These are phyloP conservation scores for Collybia sordida DNA, from an alignment of 768 basidiomycete genomes.

Conservation along the genomic window DNA sequence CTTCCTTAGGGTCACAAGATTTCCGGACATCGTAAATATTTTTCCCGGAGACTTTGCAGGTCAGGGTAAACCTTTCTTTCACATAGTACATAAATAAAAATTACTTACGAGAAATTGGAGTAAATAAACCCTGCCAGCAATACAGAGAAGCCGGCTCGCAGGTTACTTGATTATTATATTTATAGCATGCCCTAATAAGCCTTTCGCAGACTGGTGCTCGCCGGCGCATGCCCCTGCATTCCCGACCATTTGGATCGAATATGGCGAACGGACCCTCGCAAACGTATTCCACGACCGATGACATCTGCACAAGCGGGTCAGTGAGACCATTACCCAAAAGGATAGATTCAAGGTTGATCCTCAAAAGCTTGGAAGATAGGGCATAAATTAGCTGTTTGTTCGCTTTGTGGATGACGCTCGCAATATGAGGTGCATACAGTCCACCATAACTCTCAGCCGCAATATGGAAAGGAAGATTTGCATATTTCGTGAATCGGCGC, in stretches of 20 bases:
- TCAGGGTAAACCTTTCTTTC: conserved; percentile 1
- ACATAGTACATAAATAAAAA: not conserved
- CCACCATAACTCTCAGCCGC: conserved; percentile 82
- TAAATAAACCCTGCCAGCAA: conserved; percentile 74
- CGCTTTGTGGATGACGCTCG: conserved; percentile 74
- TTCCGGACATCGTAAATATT: conserved; percentile 90
- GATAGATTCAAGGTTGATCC: conserved; percentile 80
- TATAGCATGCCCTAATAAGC: conserved; percentile 71
- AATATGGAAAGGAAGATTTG: conserved; percentile 69
- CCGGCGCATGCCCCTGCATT: conserved; percentile 59
- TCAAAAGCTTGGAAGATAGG: conserved; percentile 47
- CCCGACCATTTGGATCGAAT: conserved; percentile 65
- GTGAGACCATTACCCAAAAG: conserved; percentile 89
- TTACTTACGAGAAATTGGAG: conserved; percentile 65
- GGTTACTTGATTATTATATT: conserved; percentile 52
- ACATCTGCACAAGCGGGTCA: conserved; percentile 81
- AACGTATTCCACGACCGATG: conserved; percentile 75
- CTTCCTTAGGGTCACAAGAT: conserved; percentile 67
- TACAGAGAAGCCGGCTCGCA: conserved; percentile 77
- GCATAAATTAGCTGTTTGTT: conserved; percentile 58
- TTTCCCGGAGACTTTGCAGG: conserved; percentile 52
- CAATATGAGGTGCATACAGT: conserved; percentile 84
- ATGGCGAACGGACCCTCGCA: conserved; percentile 84
- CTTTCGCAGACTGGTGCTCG: conserved; percentile 76
- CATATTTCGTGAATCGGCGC: conserved; percentile 72